Conservation (phyloP, 306 rosid genomes). For the Canavalia ensiformis region DNA sequence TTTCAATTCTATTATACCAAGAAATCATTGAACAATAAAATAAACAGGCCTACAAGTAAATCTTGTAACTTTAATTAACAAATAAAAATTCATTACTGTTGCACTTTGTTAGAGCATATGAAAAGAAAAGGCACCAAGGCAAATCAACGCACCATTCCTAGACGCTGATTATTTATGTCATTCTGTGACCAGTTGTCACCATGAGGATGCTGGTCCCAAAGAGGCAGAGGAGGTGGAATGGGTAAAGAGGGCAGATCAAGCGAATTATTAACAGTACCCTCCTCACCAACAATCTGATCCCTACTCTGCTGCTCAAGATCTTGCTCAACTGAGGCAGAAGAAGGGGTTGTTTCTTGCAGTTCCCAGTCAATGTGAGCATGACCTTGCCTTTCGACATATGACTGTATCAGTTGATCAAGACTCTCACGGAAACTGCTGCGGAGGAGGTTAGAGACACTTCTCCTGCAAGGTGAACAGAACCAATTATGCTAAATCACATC, state of each 20-base stretch:
- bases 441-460: slow-evolving; percentile 95
- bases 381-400: slow-evolving; percentile 86
- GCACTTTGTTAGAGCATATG: neutral
- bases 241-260: slow-evolving; percentile 66
- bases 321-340: slow-evolving; percentile 68
- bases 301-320: slow-evolving; percentile 65
- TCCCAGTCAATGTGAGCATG: slow-evolving; percentile 77
- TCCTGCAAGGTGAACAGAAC: slow-evolving; percentile 67
- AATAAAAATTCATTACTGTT: slow-evolving; percentile 5
- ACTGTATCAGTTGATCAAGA: slow-evolving; percentile 85
- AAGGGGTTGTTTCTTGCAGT: slow-evolving; percentile 60
- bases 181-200: slow-evolving; percentile 77
- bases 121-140: slow-evolving; percentile 30
- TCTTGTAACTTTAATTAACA: slow-evolving; percentile 7
- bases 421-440: slow-evolving; percentile 87
- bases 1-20: neutral
- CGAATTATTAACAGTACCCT: slow-evolving; percentile 54
- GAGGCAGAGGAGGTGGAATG: slow-evolving; percentile 64
- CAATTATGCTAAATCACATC: slow-evolving; percentile 16
- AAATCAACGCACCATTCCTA: slow-evolving; percentile 68
- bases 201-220: slow-evolving; percentile 70
- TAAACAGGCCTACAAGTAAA: neutral
- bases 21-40: slow-evolving; percentile 6
- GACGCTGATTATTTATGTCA: slow-evolving; percentile 67
- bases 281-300: slow-evolving; percentile 65